Evolutionary conservation across 2,329 filamentous ascomycete species (phyloP), one percentile per base, ranked within the genome.

Genomic region (Westerdykella sp.): DNA sequence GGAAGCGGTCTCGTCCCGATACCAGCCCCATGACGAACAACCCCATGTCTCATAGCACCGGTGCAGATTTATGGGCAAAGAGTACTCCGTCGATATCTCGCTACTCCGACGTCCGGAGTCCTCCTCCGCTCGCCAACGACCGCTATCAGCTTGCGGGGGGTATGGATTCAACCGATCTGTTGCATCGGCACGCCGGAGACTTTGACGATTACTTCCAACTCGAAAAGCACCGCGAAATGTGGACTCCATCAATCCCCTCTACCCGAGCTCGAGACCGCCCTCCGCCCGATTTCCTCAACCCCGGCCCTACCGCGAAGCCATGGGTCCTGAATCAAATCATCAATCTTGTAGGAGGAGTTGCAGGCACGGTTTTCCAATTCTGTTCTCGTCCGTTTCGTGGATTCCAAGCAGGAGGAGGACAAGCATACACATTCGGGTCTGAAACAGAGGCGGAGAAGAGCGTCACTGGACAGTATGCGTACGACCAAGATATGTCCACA

Each of bases 361-460:
- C 85, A 1, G 85, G 87, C 14, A 91, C 84, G 57, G 81, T 95
- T 0, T 89, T 87, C 78, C 79, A 89, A 53, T 93, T 95, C 56
- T 95, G 90, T 70, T 70, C 72, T 0, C 80, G 72, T 18, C 79
- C 85, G 0, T 94, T 96, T 59, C 77, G 78, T 42, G 90, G 90
- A 0, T 96, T 96, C 64, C 83, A 90, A 48, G 88, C 90, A 11
- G 91, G 90, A 6, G 87, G 85, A 3, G 91, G 90, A 7, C 74
- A 73, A 46, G 81, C 80, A 21, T 95, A 90, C 58, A 71, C 77
- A 6, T 69, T 87, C 53, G 62, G 72, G n/a, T 43, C 51, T 6
- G 54, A 65, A 25, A 45, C 47, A 46, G 51, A 57, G 46, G 48
- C 60, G n/a, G 55, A 52, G 6, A 49, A 51, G 5, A 56, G 56